Evolutionary conservation across 192 early-diverging fungal genomes (phyloP), one percentile per base, ranked within the genome.

Genomic region (Linderina pennispora): DNA sequence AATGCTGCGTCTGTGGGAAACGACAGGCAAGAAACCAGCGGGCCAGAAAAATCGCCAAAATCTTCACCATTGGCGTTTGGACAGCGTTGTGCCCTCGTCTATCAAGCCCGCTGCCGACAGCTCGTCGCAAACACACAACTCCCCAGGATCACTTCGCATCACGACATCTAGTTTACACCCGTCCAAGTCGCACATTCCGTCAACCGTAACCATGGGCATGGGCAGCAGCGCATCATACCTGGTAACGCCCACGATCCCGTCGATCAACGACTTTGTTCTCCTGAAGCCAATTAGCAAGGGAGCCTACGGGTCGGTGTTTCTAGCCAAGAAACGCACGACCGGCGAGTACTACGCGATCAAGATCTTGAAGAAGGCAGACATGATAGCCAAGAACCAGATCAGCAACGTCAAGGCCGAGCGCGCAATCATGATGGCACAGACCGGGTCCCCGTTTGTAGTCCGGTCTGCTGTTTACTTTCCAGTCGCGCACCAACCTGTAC

Each of bases 281-380:
- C 83, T 94, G 34, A 92, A 91, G 65, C 88, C 88, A 3, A 90
- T 94, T 42, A 89, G 87, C 56, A 81, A 87, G 23, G 91, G 91
- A 23, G 90, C 91, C 0, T 94, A 88, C 58, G 91, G 91, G 8
- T 91, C 90, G 35, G 91, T 94, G 31, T 92, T 83, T 45, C 59
- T 94, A 17, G 89, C 87, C 4, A 76, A 80, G 31, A 94, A 94
- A 47, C 78, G 78, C 24, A 82, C 84, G 1, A 94, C 88, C 0
- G 78, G 86, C 46, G 90, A 90, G 45, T 67, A 90, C 35, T 94
- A 88, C 55, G 91, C 91, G 10, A 89, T 92, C 47, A 94, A 94
- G 56, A 82, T 90, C 17, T 48, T 94, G 23, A 87, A 84, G 45
- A 94, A 91, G 55, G 85, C 86, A 14, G 87, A 92, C 41, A 91